phyloP scores from a whole-genome alignment of 2,329 filamentous ascomycete species.

The Trichoderma sp. region DNA sequence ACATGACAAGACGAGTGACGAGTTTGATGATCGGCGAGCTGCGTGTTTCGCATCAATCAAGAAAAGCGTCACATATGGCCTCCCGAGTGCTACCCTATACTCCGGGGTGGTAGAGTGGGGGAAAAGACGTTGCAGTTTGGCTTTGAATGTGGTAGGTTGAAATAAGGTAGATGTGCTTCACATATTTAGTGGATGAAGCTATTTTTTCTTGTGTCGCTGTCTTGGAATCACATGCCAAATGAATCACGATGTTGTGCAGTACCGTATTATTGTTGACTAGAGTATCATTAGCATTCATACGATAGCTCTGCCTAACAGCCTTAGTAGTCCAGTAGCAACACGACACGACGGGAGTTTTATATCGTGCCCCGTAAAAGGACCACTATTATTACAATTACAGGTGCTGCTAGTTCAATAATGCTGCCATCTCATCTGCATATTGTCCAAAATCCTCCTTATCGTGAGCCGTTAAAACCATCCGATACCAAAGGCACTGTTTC shows the following conservation, averaged over 20 bases:
- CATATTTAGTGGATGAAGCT: neutral
- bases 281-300: neutral
- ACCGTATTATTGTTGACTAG: too few relatives aligned
- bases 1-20: neutral
- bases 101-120: neutral
- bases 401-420: neutral
- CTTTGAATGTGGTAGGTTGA: neutral
- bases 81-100: conserved; percentile 1
- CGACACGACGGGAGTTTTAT: neutral
- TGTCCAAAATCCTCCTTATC: neutral
- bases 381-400: neutral
- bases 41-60: neutral
- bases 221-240: too few relatives aligned
- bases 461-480: neutral
- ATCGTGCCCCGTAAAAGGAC: neutral
- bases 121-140: neutral
- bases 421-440: neutral
- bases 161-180: neutral
- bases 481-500: neutral
- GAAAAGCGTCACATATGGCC: neutral
- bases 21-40: neutral
- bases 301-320: neutral
- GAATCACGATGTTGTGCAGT: too few relatives aligned
- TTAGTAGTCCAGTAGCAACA: neutral
- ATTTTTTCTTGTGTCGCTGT: neutral